Base-by-base conservation (phyloP, 1,284 basidiomycete genomes). In the Leucoagaricus sp. region DNA sequence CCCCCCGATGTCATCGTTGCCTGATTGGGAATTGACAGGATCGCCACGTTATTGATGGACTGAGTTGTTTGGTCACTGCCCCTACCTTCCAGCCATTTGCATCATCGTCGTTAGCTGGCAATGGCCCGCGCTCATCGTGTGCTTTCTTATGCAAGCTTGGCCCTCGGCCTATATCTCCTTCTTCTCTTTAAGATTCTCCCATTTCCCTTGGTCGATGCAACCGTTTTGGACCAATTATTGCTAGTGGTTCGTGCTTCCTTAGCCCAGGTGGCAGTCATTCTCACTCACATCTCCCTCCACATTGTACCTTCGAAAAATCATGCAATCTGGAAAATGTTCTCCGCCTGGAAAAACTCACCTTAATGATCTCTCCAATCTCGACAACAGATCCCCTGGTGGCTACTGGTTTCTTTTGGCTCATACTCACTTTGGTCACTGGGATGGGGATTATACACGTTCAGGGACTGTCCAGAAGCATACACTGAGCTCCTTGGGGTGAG, bases 401-500 rank as follows among this genome's bases (percentile, higher is more conserved):
- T 89, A 19, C 77, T 91, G 21, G 86, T 91, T 2, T 73, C 85
- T 1, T 89, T 90, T 59, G 89, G 89, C 8, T 81, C 88, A 1
- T 91, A 89, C 66, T 88, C 86, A 4, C 79, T 91, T 17, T 81
- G 81, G 68, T 86, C 84, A 1, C 78, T 92, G 31, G 89, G 89
- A 9, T 83, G 83, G 78, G 89, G 88, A 1, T 66, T 92, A 41
- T 78, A 85, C 57, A 85, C 84, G 6, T 87, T 91, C 65, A 74
- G 82, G 65, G 89, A 91, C 63, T 89, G 86, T 64, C 86, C 87
- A 36, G 87, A 90, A 60, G 89, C 89, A n/a, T 88, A 91, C 63
- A 75, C 81, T 23, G 85, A 86, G 64, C 70, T 91, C 33, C 73
- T 91, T 60, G 65, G 68, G 66, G 89, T 86, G 67, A 70, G 81